Conservation (phyloP, 192 early-diverging fungal species). For the Spizellomyces punctatus region DNA sequence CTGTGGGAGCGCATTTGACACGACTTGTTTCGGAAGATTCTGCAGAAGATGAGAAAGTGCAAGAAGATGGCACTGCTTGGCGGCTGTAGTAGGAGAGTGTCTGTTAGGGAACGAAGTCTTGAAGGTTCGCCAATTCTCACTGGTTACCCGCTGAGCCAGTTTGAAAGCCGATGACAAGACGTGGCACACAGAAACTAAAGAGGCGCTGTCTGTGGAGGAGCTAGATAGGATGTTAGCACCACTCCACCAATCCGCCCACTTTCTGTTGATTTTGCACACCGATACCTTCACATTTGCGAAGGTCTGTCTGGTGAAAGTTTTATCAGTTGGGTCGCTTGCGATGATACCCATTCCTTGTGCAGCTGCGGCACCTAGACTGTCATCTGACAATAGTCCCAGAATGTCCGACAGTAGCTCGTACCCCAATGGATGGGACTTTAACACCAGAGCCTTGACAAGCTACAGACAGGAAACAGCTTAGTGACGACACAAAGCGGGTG, state of each 20-base stretch:
- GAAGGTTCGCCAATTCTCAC: no score
- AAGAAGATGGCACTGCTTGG: slow-evolving; percentile 74
- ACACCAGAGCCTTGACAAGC: slow-evolving; percentile 69
- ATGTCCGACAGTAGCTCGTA: slow-evolving; percentile 58
- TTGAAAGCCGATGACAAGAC: slow-evolving; percentile 32
- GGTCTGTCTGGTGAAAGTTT: slow-evolving; percentile 64
- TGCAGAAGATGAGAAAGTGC: slow-evolving; percentile 81
- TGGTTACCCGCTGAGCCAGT: no score
- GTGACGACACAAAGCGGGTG: no score
- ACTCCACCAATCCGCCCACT: no score
- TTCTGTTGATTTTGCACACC: no score
- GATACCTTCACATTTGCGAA: slow-evolving; percentile 70
- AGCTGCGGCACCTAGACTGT: slow-evolving; percentile 47
- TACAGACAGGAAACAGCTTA: slow-evolving; percentile 45
- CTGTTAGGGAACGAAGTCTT: no score
- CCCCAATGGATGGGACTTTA: slow-evolving; percentile 54
- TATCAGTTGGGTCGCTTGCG: slow-evolving; percentile 70
- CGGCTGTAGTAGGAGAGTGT: no score
- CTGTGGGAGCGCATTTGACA: slow-evolving; percentile 74
- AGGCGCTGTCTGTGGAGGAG: slow-evolving; percentile 85
- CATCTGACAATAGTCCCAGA: slow-evolving; percentile 52
- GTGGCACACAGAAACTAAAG: slow-evolving; percentile 74
- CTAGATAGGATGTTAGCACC: slow-evolving; percentile 34
- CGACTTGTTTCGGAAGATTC: slow-evolving; percentile 80
- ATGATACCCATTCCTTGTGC: slow-evolving; percentile 73